Base-by-base conservation (phyloP, 2,329 filamentous ascomycete genomes). In the Cercospora sp. region DNA sequence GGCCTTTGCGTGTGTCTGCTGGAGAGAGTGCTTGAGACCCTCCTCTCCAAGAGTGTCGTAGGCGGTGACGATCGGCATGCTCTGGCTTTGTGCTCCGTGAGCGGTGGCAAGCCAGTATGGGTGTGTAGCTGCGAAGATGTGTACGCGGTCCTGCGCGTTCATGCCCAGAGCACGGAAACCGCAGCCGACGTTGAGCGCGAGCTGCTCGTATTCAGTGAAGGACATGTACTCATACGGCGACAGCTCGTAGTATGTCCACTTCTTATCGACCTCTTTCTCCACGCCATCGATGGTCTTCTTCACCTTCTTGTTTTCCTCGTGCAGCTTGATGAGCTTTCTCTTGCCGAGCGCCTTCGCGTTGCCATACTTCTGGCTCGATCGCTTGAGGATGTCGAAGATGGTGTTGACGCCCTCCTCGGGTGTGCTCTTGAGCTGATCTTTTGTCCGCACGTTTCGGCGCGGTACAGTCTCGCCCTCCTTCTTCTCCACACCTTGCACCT, bases 41-140 rank as follows among this genome's bases (percentile, higher is more conserved):
- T 90, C 88, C 75, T 92, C 87, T 64, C 94, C 94, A 55, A 97
- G 89, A 32, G 93, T 97, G 80, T 97, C 94, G 81, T 97, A 97
- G 61, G 94, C 93, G 57, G 94, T 98, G 61, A 97, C 94, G 73
- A 97, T 94, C 68, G 92, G 89, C 79, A 97, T 88, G 55, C 92
- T 94, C 81, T 98, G 94, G 16, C 93, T 94, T 21, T 89, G 81
- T 66, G 87, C 90, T 84, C 83, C 78, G 57, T 80, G 77, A 28
- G 94, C 91, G 75, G 91, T 88, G 65, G 90, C 88, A 71, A 97
- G 86, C 94, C 94, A 98, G 81, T 92, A 87, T 62, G 89, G 86
- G 79, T 89, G 92, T 3, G 92, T 97, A n/a, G 90, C 88, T 59
- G 90, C 93, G 77, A 93, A 97, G 66, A 97, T 85, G 79, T 97